Base-by-base conservation (phyloP, 1,284 basidiomycete genomes). In the Moniliophthora roreri region DNA sequence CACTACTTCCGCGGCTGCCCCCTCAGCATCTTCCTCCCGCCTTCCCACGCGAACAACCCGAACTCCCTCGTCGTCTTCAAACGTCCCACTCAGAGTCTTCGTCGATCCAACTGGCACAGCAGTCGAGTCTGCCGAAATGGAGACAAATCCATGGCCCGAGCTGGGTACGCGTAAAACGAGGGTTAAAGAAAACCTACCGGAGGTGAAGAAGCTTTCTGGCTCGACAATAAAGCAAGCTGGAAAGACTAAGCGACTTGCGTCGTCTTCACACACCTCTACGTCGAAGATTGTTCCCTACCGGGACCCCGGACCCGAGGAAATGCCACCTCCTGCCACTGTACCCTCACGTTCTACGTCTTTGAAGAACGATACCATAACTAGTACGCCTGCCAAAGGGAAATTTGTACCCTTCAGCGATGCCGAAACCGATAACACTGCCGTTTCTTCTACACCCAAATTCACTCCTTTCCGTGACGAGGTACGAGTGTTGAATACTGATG, bases 101-200 rank as follows among this genome's bases (percentile, higher is more conserved):
- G 75, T 85, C n/a, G 89, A 90, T 60, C 84, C 85, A 9, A 70
- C 76, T 2, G 84, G 80, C 24, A 67, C 71, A 45, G 77, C 75
- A 51, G 68, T 75, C 4, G 70, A 75, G 48, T 69, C 74, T 10
- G 74, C 70, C 18, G 74, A 74, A 57, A 62, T 66, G 26, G 59
- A 68, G 28, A 63, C 66, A 2, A 78, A 79, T 52, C 69, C 79
- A 4, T 91, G 84, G 78, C 78, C 80, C 20, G 88, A 89, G 54
- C 66, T 91, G 1, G 89, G 87, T 16, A 84, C 87, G 55, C 85
- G 87, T 60, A 86, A 85, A 64, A 76, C 82, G 9, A 79, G 88
- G 48, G 73, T 88, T 55, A 91, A 90, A 60, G 89, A 91, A 71
- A 91, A 91, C 59, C 70, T 82, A 2, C 80, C 79, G 4, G 85